Conservation (phyloP, 2,329 filamentous ascomycete genomes). For the Coniosporium uncinatum region DNA sequence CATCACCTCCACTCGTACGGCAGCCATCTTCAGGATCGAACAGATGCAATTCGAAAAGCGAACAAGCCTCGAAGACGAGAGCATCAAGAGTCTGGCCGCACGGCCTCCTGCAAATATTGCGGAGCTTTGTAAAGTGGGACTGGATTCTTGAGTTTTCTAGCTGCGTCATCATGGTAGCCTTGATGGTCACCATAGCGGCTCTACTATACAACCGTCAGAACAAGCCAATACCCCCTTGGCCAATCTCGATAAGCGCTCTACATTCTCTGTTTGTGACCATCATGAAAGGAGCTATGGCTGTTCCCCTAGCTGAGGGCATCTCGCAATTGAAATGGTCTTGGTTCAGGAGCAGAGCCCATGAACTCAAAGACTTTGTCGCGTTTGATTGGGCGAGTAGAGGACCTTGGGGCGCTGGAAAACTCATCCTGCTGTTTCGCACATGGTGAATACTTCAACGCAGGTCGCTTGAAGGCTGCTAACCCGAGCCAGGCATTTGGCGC, state of each 20-base stretch:
- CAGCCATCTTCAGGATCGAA: too few species aligned
- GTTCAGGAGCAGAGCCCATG: conserved; percentile 18
- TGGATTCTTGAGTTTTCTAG: too few species aligned
- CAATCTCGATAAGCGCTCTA: neutral
- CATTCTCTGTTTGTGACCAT: neutral
- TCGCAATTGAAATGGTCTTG: conserved; percentile 28
- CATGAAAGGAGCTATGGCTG: neutral
- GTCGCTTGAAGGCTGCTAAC: neutral
- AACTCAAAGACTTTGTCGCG: conserved; percentile 25
- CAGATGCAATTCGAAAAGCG: too few species aligned
- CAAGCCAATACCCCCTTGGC: neutral
- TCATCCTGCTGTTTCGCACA: conserved; percentile 1
- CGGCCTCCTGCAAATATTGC: too few species aligned
- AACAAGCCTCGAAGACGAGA: too few species aligned
- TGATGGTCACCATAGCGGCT: too few species aligned
- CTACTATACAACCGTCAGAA: conserved; percentile 1
- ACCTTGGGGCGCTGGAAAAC: conserved; percentile 4
- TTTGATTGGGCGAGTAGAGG: conserved; percentile 15
- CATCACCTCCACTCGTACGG: too few species aligned
- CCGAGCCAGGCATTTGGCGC: neutral
- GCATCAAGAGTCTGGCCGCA: too few species aligned
- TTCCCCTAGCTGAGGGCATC: conserved; percentile 19
- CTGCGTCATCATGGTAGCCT: too few species aligned
- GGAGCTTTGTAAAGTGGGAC: too few species aligned
- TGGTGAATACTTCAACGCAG: conserved; percentile 1